A percentile compares a stretch with the other conserved stretches of the same genome.
phyloP scores from a whole-genome alignment of 768 basidiomycete genomes.

The Amanita subjunquillea region DNA sequence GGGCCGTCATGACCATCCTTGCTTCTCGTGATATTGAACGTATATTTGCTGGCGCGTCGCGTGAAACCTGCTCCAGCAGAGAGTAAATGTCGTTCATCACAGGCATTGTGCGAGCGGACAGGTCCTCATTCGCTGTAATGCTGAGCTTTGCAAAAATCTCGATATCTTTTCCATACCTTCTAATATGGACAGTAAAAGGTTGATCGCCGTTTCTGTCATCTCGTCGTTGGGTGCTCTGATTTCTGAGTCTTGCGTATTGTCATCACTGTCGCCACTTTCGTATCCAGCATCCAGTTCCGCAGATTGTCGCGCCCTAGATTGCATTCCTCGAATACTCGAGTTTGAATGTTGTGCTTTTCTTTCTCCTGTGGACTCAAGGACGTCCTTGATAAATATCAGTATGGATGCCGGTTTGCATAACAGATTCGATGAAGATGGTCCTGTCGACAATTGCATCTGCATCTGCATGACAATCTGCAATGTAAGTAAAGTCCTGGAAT shows the following conservation, averaged over 20 bases:
- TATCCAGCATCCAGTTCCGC: conserved; percentile 23
- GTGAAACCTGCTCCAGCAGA: conserved; percentile 48
- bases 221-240: conserved; percentile 40
- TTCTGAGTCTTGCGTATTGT: conserved; percentile 31
- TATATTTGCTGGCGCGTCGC: conserved; percentile 33
- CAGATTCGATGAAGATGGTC: conserved; percentile 45
- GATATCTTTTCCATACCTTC: conserved; percentile 48
- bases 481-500: conserved; percentile 51
- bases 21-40: conserved; percentile 67
- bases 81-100: conserved; percentile 63
- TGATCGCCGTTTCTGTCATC: conserved; percentile 69
- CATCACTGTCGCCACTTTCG: conserved; percentile 52
- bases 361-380: conserved; percentile 38
- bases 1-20: conserved; percentile 73
- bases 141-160: neutral
- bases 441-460: conserved; percentile 55
- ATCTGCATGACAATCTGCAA: conserved; percentile 79
- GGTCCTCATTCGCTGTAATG: conserved; percentile 39
- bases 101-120: conserved; percentile 51
- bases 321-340: conserved; percentile 14
- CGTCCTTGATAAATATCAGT: conserved; percentile 75
- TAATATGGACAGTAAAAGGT: conserved; percentile 72
- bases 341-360: conserved; percentile 7
- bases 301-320: conserved; percentile 14
- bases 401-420: conserved; percentile 59